A percentile compares a stretch with the other conserved stretches of the same genome.
These are phyloP conservation scores for Mimosa bimucronata DNA, from an alignment of 306 rosid species.

Conservation along the genomic window DNA sequence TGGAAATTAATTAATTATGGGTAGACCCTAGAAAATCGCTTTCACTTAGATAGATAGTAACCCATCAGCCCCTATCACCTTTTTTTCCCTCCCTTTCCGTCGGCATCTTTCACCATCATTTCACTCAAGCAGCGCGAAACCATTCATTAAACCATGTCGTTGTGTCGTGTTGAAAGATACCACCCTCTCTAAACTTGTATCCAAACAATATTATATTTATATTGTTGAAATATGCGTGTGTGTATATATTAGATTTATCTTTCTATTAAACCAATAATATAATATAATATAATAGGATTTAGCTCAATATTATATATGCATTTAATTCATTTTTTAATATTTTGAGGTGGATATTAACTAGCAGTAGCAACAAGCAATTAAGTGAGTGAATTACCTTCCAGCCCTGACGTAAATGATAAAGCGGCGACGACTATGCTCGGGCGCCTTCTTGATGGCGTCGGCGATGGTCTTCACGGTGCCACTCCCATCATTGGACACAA, in stretches of 20 bases:
- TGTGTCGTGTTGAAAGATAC: slow-evolving; percentile 22
- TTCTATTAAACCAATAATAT: no score
- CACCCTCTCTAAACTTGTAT: background rate
- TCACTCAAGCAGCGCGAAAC: slow-evolving; percentile 23
- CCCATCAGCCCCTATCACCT: slow-evolving; percentile 16
- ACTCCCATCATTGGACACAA: slow-evolving; percentile 65
- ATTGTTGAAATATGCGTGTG: no score
- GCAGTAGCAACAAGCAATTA: no score
- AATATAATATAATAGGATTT: no score
- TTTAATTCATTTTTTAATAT: no score
- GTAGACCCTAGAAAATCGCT: background rate
- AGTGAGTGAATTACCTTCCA: slow-evolving; percentile 72
- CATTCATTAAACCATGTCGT: slow-evolving; percentile 23
- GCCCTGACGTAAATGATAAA: slow-evolving; percentile 75
- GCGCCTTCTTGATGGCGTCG: slow-evolving; percentile 82
- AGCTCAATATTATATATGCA: no score
- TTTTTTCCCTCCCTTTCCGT: background rate
- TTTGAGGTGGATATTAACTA: no score
- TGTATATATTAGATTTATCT: no score
- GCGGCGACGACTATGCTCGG: slow-evolving; percentile 58
- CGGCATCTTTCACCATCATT: slow-evolving; percentile 11
- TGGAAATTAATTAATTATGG: background rate
- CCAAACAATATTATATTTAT: background rate
- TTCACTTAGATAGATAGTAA: slow-evolving; percentile 14
- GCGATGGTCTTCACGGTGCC: slow-evolving; percentile 64